Base-by-base conservation (phyloP, 176 grass and related monocot species). In the Tillandsia fasciculata region DNA sequence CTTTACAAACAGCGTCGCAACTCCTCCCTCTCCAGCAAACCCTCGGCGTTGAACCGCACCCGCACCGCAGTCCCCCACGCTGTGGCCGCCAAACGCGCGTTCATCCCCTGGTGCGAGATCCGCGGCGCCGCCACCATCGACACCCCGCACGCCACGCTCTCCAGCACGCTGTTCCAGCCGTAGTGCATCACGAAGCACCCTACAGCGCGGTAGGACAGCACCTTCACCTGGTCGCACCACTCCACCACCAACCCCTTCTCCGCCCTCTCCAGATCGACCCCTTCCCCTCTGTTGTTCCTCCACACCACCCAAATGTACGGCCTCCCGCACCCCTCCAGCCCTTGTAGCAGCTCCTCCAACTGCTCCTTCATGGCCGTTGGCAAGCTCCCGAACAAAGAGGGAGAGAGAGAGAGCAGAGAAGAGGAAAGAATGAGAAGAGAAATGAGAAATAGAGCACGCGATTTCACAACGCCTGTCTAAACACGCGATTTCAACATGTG, bases 151-250 rank as follows among this genome's bases (percentile, higher is more conserved):
- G 4, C 42, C 22, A 48, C 2, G 4, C 51, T 65, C 50, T 86
- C 84, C 2, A 81, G 1, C 26, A 53, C 58, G 14, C 52, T 57
- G 74, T 90, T 90, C 83, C 87, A 90, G 5, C 87, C 83, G 52
- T 72, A 74, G 61, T 90, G 87, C 48, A 79, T 82, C 48, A 90
- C 47, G 54, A 78, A 88, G 81, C 78, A 89, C 11, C 70, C 77
- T 8, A 80, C 77, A 0, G 87, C 76, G 0, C 51, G 15, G 70
- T 91, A 83, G 0, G 77, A 73, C 52, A 91, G 68, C 47, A 91
- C 88, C 53, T 70, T 33, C 59, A 78, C 82, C 18, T 65, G 84
- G 63, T 74, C 51, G 71, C 82, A 85, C 82, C 82, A 85, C 64
- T 71, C 77, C 29, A 80, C 67, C 2, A 85, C 77, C 72, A 80